phyloP scores from a whole-genome alignment of 345 rosid genomes.

The Eucalyptus fibrosa region DNA sequence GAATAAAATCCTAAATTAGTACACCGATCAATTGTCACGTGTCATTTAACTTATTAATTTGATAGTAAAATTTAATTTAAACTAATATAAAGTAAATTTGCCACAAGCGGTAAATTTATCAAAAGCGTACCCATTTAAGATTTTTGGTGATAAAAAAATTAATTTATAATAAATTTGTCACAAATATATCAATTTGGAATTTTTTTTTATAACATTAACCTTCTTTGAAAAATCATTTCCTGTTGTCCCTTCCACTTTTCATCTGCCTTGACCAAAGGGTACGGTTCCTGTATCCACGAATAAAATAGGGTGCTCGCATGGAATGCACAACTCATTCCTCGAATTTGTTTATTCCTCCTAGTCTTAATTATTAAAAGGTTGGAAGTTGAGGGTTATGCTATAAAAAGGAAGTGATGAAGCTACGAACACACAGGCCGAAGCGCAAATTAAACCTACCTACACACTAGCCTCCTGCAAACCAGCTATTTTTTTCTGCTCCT shows the following conservation, averaged over 20 bases:
- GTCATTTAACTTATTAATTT: too few species aligned
- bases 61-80: too few species aligned
- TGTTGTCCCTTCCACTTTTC: not conserved
- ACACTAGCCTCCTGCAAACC: not conserved
- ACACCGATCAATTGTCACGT: rapidly evolving
- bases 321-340: not conserved
- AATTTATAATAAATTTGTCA: rapidly evolving
- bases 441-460: not conserved
- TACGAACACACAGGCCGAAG: not conserved
- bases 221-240: not conserved
- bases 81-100: rapidly evolving
- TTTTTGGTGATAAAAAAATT: too few species aligned
- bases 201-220: too few species aligned
- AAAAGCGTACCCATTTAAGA: rapidly evolving
- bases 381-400: not conserved
- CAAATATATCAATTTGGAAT: rapidly evolving
- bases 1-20: rapidly evolving
- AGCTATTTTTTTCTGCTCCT: not conserved
- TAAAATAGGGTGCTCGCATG: not conserved
- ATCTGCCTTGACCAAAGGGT: not conserved
- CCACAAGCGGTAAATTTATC: rapidly evolving
- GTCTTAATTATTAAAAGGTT: not conserved
- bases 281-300: not conserved
- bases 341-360: not conserved
- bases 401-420: not conserved